These are phyloP conservation scores for Ustilago tritici DNA, from an alignment of 1,284 basidiomycete genomes.

Conservation along the genomic window DNA sequence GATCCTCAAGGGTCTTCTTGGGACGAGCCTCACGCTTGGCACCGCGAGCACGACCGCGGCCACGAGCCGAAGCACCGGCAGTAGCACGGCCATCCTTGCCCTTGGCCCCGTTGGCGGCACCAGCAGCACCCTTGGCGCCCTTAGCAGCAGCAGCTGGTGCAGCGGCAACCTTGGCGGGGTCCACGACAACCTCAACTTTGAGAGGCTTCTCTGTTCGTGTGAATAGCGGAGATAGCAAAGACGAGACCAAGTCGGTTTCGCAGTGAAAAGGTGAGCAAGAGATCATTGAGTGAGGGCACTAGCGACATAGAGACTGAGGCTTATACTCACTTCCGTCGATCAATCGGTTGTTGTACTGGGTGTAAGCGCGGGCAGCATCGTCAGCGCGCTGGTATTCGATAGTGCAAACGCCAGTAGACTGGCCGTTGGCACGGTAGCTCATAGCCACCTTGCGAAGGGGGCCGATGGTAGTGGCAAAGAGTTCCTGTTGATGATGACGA, in stretches of 20 bases:
- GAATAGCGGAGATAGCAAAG: not conserved
- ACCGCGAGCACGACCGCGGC: slow-evolving; percentile 73
- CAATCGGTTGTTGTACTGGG: slow-evolving; percentile 96
- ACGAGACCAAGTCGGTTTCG: not conserved
- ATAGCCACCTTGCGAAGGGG: slow-evolving; percentile 85
- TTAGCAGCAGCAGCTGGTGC: slow-evolving; percentile 41
- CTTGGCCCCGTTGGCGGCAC: slow-evolving; percentile 34
- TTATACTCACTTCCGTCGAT: slow-evolving; percentile 91
- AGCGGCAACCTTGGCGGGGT: slow-evolving; percentile 77
- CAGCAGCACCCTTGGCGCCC: slow-evolving; percentile 39
- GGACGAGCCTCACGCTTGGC: slow-evolving; percentile 70
- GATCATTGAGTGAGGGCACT: not conserved
- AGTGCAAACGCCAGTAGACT: slow-evolving; percentile 88
- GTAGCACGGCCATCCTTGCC: slow-evolving; percentile 37
- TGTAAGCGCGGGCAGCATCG: slow-evolving; percentile 90
- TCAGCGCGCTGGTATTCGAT: slow-evolving; percentile 88
- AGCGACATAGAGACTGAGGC: not conserved
- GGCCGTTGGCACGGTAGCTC: slow-evolving; percentile 85
- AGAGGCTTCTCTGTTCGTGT: slow-evolving; percentile 80
- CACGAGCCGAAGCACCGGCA: slow-evolving; percentile 65
- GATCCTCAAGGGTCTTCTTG: slow-evolving; percentile 74
- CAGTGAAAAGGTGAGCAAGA: slow-evolving; percentile 43
- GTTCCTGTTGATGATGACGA: slow-evolving; percentile 74
- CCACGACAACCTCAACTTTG: slow-evolving; percentile 97
- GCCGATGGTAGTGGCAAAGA: slow-evolving; percentile 91